Base-by-base conservation (phyloP, 148 eudicot genomes). In the Bassia scoparia region DNA sequence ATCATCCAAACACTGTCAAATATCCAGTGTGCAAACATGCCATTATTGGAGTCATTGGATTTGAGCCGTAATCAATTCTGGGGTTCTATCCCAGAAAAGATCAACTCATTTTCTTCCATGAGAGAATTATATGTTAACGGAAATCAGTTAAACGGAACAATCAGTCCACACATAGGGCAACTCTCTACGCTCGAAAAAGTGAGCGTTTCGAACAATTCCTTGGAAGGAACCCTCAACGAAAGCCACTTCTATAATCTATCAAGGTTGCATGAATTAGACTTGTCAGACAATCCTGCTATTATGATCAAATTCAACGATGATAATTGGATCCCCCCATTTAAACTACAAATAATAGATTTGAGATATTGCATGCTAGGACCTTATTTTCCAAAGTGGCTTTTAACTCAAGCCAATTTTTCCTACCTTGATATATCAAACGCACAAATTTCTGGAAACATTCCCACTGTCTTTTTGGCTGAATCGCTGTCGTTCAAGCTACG, bases 131-230 rank as follows among this genome's bases (percentile, higher is more conserved):
- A 50, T 21, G 67, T 82, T 13, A 0, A 38, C 21, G 9, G n/a
- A 1, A 52, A 52, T 5, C 26, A n/a, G 2, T 52, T 52, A 9
- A 52, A 52, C 21, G 56, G 56, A 52, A 52, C 56, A 20, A 52
- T 52, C 56, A 21, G 56, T 20, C 21, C 54, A 9, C 46, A 49
- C 29, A 41, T 73, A 27, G 67, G 71, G 9, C 71, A 49, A 33
- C 84, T 85, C 68, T 50, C 49, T 34, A 74, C 13, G 61, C 82
- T 85, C 3, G 44, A 56, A 27, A 0, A 0, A n/a, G 70, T 85
- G 26, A 43, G 20, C 70, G 49, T 61, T 11, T 49, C 76, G 55
- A 64, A 20, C 14, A 85, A 85, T 67, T 48, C 64, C 0, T 58
- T 83, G 0, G 35, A 78, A 63, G 86, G 64, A 18, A 60, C 58